Evolutionary conservation across 495 filamentous ascomycete species (phyloP), one percentile per base, ranked within the genome.

Genomic region (Penicillium canariense): DNA sequence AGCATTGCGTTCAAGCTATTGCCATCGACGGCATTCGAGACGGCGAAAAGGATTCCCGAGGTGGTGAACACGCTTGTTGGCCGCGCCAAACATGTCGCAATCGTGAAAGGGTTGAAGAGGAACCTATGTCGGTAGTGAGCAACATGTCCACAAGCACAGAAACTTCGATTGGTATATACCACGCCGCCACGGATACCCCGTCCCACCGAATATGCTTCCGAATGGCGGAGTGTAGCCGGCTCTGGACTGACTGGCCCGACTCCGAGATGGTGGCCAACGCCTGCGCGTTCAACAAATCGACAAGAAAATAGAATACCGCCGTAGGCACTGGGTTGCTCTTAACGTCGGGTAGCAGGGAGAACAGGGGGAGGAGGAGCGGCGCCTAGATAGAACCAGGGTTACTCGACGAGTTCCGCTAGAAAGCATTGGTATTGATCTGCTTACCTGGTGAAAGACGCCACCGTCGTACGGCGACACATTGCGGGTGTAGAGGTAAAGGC

Each of bases 381-480:
- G 94, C 94, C 84, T 89, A 52, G 30, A 46, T 50, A 12, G 26
- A 25, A 48, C 43, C 9, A 35, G 43, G 14, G 43, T 54, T 39
- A 60, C 52, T 50, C 30, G 27, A 17, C n/a, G 31, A 32, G 53
- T 47, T 20, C 9, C 26, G 12, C 59, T 28, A 54, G 27, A 47
- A 36, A 40, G 23, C 30, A 42, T 35, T 18, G 46, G 11, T 43
- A 17, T 38, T 22, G 20, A 25, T 31, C 4, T 18, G 42, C 67
- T 47, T 71, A 87, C 87, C 74, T 98, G 94, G 76, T 98, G 91
- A 72, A 90, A 98, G 68, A 97, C 90, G 54, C 94, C 94, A 52
- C 94, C 94, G 70, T 98, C 92, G 71, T 97, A 98, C 0, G 94
- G 94, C 45, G 91, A 97, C 23, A 97, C 89, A 79, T 96, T 94